Percentiles rank a stretch among this genome's conserved stretches.
Evolutionary conservation across 805 yeast genomes (phyloP).

Genomic region (Cyberlindnera mrakii): DNA sequence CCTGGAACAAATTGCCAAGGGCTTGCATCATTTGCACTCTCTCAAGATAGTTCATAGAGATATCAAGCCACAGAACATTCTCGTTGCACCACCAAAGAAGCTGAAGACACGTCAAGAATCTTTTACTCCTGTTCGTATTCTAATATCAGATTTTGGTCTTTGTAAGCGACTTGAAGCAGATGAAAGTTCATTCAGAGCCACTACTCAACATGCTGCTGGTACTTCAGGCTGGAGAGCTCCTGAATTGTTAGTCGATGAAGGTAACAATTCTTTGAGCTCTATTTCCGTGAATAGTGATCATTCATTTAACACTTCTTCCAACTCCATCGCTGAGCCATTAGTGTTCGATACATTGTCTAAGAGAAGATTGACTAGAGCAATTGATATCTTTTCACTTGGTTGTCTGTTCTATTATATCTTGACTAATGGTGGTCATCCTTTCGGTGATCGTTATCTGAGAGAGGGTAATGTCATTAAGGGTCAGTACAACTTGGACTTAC

Average conservation of each 20-base stretch:
- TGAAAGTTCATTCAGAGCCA: slow-evolving; percentile 89
- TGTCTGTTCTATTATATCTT: slow-evolving; percentile 88
- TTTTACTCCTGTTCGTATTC: slow-evolving; percentile 49
- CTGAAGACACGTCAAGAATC: slow-evolving; percentile 23
- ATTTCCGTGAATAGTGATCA: slow-evolving; percentile 18
- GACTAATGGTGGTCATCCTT: slow-evolving; percentile 84
- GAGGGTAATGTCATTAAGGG: slow-evolving; percentile 84
- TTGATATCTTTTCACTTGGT: slow-evolving; percentile 91
- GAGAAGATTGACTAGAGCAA: slow-evolving; percentile 75
- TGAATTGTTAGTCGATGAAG: slow-evolving; percentile 53
- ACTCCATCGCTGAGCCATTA: slow-evolving; percentile 26
- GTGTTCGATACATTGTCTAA: slow-evolving; percentile 36
- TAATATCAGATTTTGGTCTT: slow-evolving; percentile 93
- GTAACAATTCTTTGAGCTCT: slow-evolving; percentile 9
- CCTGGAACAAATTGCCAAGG: slow-evolving; percentile 72
- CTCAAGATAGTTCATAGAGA: slow-evolving; percentile 92
- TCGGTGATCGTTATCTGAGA: slow-evolving; percentile 84
- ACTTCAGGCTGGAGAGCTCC: slow-evolving; percentile 99
- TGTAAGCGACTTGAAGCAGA: slow-evolving; percentile 89
- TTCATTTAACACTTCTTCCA: slow-evolving; percentile 18
- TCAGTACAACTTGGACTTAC: slow-evolving; percentile 31
- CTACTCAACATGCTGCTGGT: slow-evolving; percentile 90
- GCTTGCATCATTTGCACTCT: slow-evolving; percentile 81
- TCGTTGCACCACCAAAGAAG: slow-evolving; percentile 67
- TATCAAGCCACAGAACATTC: slow-evolving; percentile 87